Evolutionary conservation across 441 rosid genomes (phyloP).

Genomic region (Croton laevigatus): DNA sequence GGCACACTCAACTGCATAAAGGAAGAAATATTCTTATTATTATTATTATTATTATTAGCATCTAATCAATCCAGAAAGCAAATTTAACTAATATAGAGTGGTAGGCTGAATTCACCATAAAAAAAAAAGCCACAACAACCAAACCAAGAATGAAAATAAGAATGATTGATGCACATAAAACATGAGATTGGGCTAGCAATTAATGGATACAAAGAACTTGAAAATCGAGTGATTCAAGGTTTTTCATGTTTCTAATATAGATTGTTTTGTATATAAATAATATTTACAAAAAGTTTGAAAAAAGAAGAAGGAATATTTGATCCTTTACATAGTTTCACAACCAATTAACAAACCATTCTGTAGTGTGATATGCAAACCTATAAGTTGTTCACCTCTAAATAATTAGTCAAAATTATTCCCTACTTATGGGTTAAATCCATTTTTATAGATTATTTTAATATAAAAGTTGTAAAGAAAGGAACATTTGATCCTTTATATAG

Average conservation of each 20-base stretch:
- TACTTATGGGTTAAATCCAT: background rate
- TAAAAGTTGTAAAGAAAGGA: too few relatives aligned
- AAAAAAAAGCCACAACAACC: background rate
- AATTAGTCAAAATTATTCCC: background rate
- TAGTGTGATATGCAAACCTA: background rate
- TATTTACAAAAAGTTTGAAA: background rate
- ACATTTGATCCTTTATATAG: background rate
- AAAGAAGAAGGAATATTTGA: background rate
- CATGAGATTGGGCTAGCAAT: background rate
- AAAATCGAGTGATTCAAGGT: background rate
- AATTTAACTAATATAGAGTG: background rate
- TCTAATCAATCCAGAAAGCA: conserved; percentile 9
- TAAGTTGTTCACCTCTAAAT: too few relatives aligned
- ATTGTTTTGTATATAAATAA: background rate
- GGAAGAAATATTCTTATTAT: background rate
- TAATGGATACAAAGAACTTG: background rate
- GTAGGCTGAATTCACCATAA: background rate
- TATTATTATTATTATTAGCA: background rate
- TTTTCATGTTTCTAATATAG: background rate
- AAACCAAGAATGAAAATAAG: background rate
- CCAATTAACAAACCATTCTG: background rate
- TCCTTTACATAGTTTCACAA: background rate
- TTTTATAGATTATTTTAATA: too few relatives aligned
- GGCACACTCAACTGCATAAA: conserved; percentile 75
- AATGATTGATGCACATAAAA: background rate